Evolutionary conservation across 2,329 filamentous ascomycete species (phyloP).

Genomic region (Aplosporella prunicola): DNA sequence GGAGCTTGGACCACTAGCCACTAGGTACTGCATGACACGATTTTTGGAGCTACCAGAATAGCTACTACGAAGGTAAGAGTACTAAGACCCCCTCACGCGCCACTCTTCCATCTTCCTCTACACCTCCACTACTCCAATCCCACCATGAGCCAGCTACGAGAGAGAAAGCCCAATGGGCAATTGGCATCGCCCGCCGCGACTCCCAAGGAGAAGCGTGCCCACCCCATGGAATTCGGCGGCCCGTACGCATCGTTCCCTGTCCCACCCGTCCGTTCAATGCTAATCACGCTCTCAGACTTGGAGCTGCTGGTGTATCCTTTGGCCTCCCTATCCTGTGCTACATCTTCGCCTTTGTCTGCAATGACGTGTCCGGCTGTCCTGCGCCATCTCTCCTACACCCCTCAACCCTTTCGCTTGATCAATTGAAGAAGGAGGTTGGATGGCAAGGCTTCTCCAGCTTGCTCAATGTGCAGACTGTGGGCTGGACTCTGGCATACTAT

Average conservation of each 20-base stretch:
- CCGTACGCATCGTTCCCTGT: constrained; percentile 3
- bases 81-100: not conserved
- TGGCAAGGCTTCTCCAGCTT: constrained; percentile 72
- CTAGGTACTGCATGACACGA: no score
- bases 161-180: constrained; percentile 1
- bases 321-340: constrained; percentile 73
- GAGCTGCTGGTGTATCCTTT: constrained; percentile 68
- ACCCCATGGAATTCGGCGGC: constrained; percentile 11
- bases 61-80: no score
- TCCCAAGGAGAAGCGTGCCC: constrained; percentile 2
- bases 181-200: not conserved
- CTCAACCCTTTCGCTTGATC: constrained; percentile 58
- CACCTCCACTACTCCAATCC: not conserved
- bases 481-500: constrained; percentile 71
- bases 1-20: no score
- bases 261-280: not conserved
- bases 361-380: constrained; percentile 86
- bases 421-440: constrained; percentile 69
- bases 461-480: constrained; percentile 57
- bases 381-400: constrained; percentile 70
- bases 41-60: no score
- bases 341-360: constrained; percentile 74
- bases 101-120: not conserved
- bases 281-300: constrained; percentile 46
- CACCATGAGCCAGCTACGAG: constrained; percentile 6